Evolutionary conservation across 2,329 filamentous ascomycete species (phyloP).

Genomic region (Xylaria sp.): DNA sequence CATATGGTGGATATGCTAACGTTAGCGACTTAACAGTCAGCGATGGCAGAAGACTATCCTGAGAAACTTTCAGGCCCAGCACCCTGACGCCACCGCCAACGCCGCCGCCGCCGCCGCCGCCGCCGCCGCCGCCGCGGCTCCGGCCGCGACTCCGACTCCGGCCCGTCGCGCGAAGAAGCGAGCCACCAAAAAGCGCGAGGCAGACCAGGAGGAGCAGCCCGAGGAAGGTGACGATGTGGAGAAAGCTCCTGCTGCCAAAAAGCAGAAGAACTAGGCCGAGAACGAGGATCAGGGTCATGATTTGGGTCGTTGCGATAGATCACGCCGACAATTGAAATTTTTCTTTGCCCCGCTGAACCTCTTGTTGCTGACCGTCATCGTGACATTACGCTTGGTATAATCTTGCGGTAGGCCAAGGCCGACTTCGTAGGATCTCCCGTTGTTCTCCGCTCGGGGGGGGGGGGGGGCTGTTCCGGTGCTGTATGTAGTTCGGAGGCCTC

Average conservation of each 20-base stretch:
- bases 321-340: not conserved
- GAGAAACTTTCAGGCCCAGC: not conserved
- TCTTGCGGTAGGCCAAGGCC: not conserved
- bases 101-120: not conserved
- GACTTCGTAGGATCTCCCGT: not conserved
- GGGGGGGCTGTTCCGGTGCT: not conserved
- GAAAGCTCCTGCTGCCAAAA: constrained; percentile 14
- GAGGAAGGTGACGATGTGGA: constrained; percentile 4
- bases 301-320: constrained; percentile 3
- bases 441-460: not conserved
- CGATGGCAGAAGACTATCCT: constrained; percentile 29
- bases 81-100: not conserved
- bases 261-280: constrained; percentile 8
- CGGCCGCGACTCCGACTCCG: not conserved
- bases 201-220: not conserved
- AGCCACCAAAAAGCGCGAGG: constrained; percentile 5
- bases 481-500: constrained; percentile 21
- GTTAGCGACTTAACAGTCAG: constrained; percentile 22
- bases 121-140: not conserved
- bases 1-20: constrained; percentile 14
- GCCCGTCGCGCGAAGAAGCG: not conserved
- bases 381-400: not conserved
- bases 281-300: not conserved
- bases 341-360: not conserved
- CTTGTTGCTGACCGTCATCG: not conserved